Evolutionary conservation across 148 eudicot species (phyloP).

Genomic region (Persicaria maculosa): DNA sequence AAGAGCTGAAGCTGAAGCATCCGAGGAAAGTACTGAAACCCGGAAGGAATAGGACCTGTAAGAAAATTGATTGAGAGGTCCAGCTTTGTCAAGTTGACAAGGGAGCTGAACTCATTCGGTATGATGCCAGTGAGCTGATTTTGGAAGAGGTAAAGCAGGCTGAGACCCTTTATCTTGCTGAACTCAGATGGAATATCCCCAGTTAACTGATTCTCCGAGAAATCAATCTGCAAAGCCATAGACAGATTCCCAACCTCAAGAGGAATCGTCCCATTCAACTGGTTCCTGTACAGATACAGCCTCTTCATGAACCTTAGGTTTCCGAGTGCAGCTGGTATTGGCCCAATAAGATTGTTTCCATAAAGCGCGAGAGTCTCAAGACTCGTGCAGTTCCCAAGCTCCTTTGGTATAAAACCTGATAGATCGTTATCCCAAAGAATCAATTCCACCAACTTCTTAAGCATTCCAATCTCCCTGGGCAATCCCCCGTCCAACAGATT

Average conservation of each 20-base stretch:
- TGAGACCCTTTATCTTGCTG: constrained; percentile 44
- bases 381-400: constrained; percentile 69
- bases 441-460: constrained; percentile 52
- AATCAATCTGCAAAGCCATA: constrained; percentile 62
- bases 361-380: constrained; percentile 77
- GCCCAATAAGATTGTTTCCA: constrained; percentile 71
- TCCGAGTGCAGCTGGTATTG: constrained; percentile 66
- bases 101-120: constrained; percentile 56
- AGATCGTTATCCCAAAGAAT: constrained; percentile 72
- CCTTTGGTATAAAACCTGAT: constrained; percentile 64
- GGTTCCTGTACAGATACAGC: constrained; percentile 69
- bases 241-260: constrained; percentile 78
- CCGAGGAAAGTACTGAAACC: constrained; percentile 59
- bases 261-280: constrained; percentile 81
- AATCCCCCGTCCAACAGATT: constrained; percentile 54
- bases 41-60: constrained; percentile 68
- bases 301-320: constrained; percentile 39
- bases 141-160: constrained; percentile 65
- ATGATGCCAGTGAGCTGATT: constrained; percentile 67
- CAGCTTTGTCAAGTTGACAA: constrained; percentile 60
- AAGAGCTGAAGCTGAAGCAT: constrained; percentile 78
- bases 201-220: constrained; percentile 65
- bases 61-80: constrained; percentile 82
- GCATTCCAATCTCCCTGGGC: constrained; percentile 76
- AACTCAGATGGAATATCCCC: constrained; percentile 80